Conservation (phyloP, 768 basidiomycete species). For the Lanmaoa pseudosensibilis region DNA sequence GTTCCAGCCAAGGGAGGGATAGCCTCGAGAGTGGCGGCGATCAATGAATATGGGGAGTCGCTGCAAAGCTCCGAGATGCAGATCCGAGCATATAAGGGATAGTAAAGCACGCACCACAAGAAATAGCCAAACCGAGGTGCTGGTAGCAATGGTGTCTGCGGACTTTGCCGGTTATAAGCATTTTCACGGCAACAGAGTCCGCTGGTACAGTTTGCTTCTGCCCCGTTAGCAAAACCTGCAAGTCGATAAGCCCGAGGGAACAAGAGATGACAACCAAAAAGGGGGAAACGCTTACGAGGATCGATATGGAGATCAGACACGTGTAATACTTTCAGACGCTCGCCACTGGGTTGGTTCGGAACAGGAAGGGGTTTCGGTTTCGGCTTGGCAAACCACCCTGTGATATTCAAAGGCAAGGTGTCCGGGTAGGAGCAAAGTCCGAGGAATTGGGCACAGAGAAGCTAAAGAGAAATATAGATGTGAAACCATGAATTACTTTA, state of each 20-base stretch:
- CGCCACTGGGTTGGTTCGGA: conserved; percentile 57
- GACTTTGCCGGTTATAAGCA: conserved; percentile 49
- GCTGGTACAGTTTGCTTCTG: conserved; percentile 71
- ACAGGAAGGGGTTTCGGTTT: conserved; percentile 69
- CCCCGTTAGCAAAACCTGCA: conserved; percentile 63
- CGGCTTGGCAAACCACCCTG: conserved; percentile 72
- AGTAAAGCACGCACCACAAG: conserved; percentile 42
- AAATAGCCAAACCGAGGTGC: conserved; percentile 72
- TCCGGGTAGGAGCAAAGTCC: conserved; percentile 55
- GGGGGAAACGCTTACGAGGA: conserved; percentile 46
- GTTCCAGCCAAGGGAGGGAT: conserved; percentile 69
- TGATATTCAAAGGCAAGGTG: conserved; percentile 60
- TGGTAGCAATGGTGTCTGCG: conserved; percentile 48
- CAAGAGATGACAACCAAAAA: background rate
- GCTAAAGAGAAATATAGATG: conserved; percentile 31
- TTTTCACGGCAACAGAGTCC: conserved; percentile 66
- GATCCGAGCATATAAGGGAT: background rate
- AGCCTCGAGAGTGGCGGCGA: conserved; percentile 57
- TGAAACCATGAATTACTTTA: background rate
- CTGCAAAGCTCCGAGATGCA: conserved; percentile 30
- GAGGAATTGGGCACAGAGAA: conserved; percentile 62
- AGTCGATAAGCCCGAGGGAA: background rate
- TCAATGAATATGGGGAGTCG: conserved; percentile 65
- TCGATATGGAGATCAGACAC: conserved; percentile 79
- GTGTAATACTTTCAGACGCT: conserved; percentile 71